phyloP scores from a whole-genome alignment of 225 moss, liverwort and hornwort genomes.

The Straminergon stramineum region DNA sequence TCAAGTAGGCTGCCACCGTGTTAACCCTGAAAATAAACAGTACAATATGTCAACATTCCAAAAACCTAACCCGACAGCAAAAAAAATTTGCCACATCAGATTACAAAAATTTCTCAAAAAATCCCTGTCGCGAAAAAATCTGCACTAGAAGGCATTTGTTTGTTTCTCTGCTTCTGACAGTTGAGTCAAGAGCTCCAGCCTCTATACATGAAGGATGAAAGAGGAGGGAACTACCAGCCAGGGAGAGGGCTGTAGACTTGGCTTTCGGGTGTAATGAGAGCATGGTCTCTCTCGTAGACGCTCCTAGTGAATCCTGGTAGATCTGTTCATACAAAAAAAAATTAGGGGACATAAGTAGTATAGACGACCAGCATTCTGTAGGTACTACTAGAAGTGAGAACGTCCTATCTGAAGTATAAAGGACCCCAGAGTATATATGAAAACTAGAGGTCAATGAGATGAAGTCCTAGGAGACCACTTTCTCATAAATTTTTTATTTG shows the following conservation, averaged over 20 bases:
- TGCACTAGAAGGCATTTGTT: neutral
- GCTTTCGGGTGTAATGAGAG: slow-evolving; percentile 94
- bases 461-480: neutral
- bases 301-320: slow-evolving; percentile 97
- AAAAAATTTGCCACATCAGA: neutral
- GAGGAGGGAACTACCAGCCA: slow-evolving; percentile 50
- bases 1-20: slow-evolving; percentile 74
- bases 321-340: slow-evolving; percentile 29
- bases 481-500: neutral
- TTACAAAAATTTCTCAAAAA: neutral
- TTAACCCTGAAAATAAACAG: slow-evolving; percentile 43
- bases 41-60: neutral
- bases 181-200: neutral
- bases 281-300: slow-evolving; percentile 80
- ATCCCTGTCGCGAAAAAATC: neutral
- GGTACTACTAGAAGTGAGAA: neutral
- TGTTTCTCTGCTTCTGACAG: neutral
- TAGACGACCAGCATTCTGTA: neutral
- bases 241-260: slow-evolving; percentile 82
- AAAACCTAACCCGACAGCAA: neutral
- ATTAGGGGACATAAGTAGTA: neutral
- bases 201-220: neutral
- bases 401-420: neutral
- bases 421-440: neutral
- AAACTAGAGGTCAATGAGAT: neutral